phyloP scores from a whole-genome alignment of 495 filamentous ascomycete genomes.

The Astrothelium macrocarpum region DNA sequence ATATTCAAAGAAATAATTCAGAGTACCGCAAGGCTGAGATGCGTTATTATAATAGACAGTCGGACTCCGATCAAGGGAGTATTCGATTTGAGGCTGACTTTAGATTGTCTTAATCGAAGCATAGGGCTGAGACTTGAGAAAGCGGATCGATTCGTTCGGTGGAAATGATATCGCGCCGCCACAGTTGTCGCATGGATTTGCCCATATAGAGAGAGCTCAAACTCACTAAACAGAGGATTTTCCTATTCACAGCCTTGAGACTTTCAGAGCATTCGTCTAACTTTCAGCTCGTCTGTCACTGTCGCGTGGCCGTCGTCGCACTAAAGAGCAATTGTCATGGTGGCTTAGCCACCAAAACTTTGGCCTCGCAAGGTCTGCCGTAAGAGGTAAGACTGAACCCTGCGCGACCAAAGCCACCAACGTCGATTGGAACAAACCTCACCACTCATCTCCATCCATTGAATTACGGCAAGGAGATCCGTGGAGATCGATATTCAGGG shows the following conservation, averaged over 20 bases:
- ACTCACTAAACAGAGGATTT: conserved; percentile 2
- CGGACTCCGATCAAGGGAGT: not conserved
- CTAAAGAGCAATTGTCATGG: not conserved
- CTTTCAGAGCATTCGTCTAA: not conserved
- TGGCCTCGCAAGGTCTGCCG: conserved; percentile 3
- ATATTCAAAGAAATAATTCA: not conserved
- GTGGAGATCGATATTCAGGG: not conserved
- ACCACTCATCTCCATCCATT: not conserved
- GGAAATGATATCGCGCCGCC: not conserved
- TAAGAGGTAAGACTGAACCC: not conserved
- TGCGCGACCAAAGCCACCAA: not conserved
- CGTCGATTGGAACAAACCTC: not conserved
- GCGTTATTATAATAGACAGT: not conserved
- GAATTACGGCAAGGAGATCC: not conserved
- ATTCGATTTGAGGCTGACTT: not conserved
- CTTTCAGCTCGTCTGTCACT: not conserved
- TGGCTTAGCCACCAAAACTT: not conserved
- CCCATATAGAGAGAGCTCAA: not conserved
- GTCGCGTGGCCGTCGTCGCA: not conserved
- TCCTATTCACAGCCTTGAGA: conserved; percentile 3
- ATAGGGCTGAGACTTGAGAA: not conserved
- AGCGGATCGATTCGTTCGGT: not conserved
- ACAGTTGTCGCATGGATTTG: not conserved
- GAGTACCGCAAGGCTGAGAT: not conserved
- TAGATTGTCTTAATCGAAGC: not conserved